Evolutionary conservation across 805 yeast genomes (phyloP).

Genomic region (Blastobotrys muscicola): DNA sequence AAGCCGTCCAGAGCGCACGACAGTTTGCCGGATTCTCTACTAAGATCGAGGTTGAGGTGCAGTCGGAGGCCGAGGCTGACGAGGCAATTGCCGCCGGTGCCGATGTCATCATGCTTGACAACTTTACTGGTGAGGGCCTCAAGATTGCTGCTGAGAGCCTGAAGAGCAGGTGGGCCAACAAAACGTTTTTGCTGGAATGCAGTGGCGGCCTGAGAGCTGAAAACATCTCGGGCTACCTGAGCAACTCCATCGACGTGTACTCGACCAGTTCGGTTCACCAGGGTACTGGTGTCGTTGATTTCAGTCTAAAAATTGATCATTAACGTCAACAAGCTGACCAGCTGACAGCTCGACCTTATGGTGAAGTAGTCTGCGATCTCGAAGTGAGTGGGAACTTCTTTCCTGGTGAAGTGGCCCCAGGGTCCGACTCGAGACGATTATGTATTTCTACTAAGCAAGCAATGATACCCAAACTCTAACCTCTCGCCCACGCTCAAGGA

Average conservation of each 20-base stretch:
- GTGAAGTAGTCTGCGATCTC: too few relatives aligned
- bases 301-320: conserved; percentile 63
- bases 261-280: conserved; percentile 89
- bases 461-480: background rate
- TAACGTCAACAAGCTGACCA: conserved; percentile 5
- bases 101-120: conserved; percentile 90
- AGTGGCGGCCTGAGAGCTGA: conserved; percentile 78
- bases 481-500: background rate
- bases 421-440: too few relatives aligned
- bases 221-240: conserved; percentile 55
- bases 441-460: too few relatives aligned
- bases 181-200: conserved; percentile 65
- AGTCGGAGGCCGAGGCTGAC: conserved; percentile 71
- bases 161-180: conserved; percentile 43
- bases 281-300: conserved; percentile 78
- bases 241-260: conserved; percentile 78
- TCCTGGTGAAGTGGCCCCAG: too few relatives aligned
- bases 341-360: background rate
- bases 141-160: conserved; percentile 54
- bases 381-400: too few relatives aligned
- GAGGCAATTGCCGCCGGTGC: conserved; percentile 96
- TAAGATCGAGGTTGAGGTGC: conserved; percentile 90
- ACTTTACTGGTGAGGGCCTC: conserved; percentile 61
- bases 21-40: conserved; percentile 79
- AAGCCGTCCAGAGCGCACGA: conserved; percentile 70